Evolutionary conservation across 768 basidiomycete species (phyloP), one percentile per base, ranked within the genome.

Genomic region (Rhodocollybia butyracea): DNA sequence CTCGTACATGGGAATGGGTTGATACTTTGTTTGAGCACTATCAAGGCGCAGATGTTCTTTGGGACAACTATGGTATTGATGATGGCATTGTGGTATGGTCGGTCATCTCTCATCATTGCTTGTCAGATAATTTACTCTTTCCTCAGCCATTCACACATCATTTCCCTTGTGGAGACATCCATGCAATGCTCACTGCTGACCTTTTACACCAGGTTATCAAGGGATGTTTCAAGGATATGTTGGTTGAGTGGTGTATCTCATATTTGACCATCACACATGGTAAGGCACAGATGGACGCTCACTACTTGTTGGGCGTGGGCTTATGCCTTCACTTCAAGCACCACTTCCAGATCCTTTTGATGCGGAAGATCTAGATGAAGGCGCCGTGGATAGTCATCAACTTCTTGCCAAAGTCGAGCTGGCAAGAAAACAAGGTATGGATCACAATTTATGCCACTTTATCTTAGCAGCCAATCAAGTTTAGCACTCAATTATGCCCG

Each of bases 161-260:
- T 27, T 61, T 60, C 40, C 61, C 60, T 6, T 50, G 55, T 21
- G 59, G 55, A 10, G 60, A 61, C 38, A 60, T 61, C 27, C 60
- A 61, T 40, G 59, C 54, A 29, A 51, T 61, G 30, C 38, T 61
- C 24, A 27, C 61, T 13, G 43, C 60, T 11, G 61, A 61, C 43
- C 60, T 74, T 1, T 64, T 75, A 2, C 73, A 76, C 56, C 73
- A 76, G 57, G 24, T 77, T 3, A 73, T 76, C 61, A 76, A 76
- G 55, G 73, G 74, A 8, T 66, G 63, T 1, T 76, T 76, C 61
- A 76, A 75, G 51, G 74, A 75, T 46, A 74, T 76, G 54, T 57
- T 76, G 10, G 73, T 76, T 0, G 50, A 50, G 8, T 76, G 75
- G 75, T 64, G 71, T 0, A 45, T 54, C 1, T 57, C 68, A 5